Evolutionary conservation across 2,329 filamentous ascomycete species (phyloP), one percentile per base, ranked within the genome.

Genomic region (Alternaria viburni): DNA sequence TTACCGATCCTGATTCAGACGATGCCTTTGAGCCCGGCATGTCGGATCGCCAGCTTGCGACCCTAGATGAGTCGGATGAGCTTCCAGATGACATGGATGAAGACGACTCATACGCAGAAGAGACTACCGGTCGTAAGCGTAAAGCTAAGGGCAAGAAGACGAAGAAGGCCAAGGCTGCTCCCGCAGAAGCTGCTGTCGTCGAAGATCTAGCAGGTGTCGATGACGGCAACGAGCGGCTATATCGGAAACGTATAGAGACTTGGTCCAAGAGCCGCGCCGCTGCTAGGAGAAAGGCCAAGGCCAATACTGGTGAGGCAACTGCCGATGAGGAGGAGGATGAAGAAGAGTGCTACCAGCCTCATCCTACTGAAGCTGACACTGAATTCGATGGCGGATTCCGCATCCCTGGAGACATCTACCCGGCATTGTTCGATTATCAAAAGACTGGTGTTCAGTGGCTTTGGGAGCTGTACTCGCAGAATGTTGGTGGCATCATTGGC

Each of bases 401-500:
- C 55, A 85, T 99, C 5, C 96, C 96, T 1, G 96, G 96, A 2
- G 96, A 99, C 72, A 95, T 99, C 8, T 94, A 92, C 69, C 93
- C 93, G 0, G 93, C 93, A 3, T 83, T 99, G 0, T 99, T 98
- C 73, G 93, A 96, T 67, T 99, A 99, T 70, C 96, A 99, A 74
- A 97, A 97, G 79, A 97, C 93, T 0, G 94, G 95, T 4, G 93
- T 99, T 4, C 92, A 97, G 76, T 99, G 96, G 96, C 86, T 99
- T 7, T 93, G 93, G 78, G 95, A 99, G 78, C 84, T 99, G 3
- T 95, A 97, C 77, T 89, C 90, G 59, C 93, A 97, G 77, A 88
- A 91, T 64, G 93, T 97, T 6, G 96, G 96, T 23, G 96, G 96
- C 3, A 98, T 99, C 57, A 87, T 99, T 43, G 96, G 95, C 6